phyloP scores from a whole-genome alignment of 768 basidiomycete genomes.

The Pleurotus tuber-regium region DNA sequence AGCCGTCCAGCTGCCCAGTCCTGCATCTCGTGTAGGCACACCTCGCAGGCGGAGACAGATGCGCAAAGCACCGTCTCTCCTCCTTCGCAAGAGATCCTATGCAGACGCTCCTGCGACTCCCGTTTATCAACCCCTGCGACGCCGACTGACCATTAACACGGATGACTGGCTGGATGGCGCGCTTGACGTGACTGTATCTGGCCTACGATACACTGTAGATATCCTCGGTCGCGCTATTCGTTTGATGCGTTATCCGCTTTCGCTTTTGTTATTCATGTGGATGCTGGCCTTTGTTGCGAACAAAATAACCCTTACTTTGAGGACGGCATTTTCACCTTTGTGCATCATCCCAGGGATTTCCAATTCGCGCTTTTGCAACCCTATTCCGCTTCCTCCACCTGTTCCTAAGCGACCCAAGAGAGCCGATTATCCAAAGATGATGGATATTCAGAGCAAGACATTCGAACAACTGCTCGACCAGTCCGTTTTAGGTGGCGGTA shows the following conservation, averaged over 20 bases:
- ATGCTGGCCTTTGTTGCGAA: conserved; percentile 44
- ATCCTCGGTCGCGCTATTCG: conserved; percentile 44
- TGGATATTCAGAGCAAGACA: conserved; percentile 56
- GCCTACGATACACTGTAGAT: conserved; percentile 43
- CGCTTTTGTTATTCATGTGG: conserved; percentile 49
- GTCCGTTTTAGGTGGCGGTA: conserved; percentile 45
- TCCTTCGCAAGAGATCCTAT: neutral
- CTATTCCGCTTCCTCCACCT: neutral
- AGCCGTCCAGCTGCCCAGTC: too few relatives aligned
- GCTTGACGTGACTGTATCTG: conserved; percentile 26
- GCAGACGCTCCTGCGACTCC: conserved; percentile 1
- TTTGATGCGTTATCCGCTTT: conserved; percentile 55
- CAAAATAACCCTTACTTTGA: conserved; percentile 40
- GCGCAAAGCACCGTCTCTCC: neutral
- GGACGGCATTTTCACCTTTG: conserved; percentile 50
- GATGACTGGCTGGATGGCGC: conserved; percentile 29
- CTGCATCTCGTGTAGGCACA: neutral
- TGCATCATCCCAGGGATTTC: conserved; percentile 64
- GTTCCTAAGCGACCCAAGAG: conserved; percentile 29
- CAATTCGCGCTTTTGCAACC: conserved; percentile 40
- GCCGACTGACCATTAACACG: conserved; percentile 17
- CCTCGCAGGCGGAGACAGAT: neutral
- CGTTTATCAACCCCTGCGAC: conserved; percentile 9
- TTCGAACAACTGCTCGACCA: conserved; percentile 65
- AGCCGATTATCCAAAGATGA: conserved; percentile 62